phyloP scores from a whole-genome alignment of 1,139 yeast genomes.

The Candida neerlandica region DNA sequence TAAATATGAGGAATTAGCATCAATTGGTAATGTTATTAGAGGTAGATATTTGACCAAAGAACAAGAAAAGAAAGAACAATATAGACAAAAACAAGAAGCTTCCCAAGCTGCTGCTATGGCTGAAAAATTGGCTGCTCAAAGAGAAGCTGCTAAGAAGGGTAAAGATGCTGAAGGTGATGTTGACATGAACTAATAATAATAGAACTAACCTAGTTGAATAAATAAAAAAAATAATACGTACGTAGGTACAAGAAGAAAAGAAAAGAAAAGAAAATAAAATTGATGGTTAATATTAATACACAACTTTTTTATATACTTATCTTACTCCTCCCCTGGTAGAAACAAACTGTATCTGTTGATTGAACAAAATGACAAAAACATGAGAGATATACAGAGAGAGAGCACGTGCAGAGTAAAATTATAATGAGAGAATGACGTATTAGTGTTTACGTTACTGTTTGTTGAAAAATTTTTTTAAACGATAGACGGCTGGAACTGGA shows the following conservation, averaged over 20 bases:
- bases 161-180: conserved; percentile 46
- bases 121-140: conserved; percentile 85
- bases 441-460: too few relatives aligned
- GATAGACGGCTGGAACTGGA: not conserved
- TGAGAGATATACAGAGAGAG: too few relatives aligned
- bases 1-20: conserved; percentile 94
- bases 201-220: not conserved
- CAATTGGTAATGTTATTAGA: conserved; percentile 91
- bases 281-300: not conserved
- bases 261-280: not conserved
- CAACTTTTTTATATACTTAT: too few relatives aligned
- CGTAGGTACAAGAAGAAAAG: not conserved
- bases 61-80: conserved; percentile 92
- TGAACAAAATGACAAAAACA: too few relatives aligned
- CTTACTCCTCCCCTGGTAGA: too few relatives aligned
- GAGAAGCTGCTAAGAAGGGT: conserved; percentile 49
- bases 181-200: conserved; percentile 34
- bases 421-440: too few relatives aligned
- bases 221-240: not conserved
- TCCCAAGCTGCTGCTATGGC: conserved; percentile 85
- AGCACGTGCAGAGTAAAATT: too few relatives aligned
- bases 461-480: too few relatives aligned
- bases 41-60: conserved; percentile 94
- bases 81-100: conserved; percentile 86
- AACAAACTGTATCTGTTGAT: too few relatives aligned